Evolutionary conservation across 768 basidiomycete genomes (phyloP).

Genomic region (Phaffia australis): DNA sequence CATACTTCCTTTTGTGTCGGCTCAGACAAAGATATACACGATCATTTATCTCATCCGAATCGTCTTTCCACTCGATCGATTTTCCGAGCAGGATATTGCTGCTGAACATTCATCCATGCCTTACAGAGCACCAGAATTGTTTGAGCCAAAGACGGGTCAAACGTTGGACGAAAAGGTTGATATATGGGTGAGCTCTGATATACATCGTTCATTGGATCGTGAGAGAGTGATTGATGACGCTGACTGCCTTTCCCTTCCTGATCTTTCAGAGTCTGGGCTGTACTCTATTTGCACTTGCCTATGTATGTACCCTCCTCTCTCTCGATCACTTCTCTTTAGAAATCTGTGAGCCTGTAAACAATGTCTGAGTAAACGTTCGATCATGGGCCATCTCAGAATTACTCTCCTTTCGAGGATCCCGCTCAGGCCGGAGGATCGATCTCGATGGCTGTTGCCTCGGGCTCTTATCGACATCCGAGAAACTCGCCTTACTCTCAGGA

Average conservation of each 20-base stretch:
- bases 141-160: conserved; percentile 87
- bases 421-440: conserved; percentile 21
- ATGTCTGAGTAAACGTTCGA: not conserved
- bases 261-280: conserved; percentile 74
- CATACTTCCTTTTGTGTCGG: not conserved
- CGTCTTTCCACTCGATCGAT: not conserved
- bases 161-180: conserved; percentile 88
- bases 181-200: conserved; percentile 64
- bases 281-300: conserved; percentile 86
- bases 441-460: conserved; percentile 32
- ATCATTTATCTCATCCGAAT: not conserved
- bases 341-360: not conserved
- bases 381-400: not conserved
- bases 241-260: too few relatives aligned
- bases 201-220: not conserved
- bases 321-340: conserved; percentile 63
- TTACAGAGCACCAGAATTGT: conserved; percentile 91
- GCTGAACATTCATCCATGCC: conserved; percentile 99
- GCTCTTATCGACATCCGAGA: conserved; percentile 40
- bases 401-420: conserved; percentile 24
- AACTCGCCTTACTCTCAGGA: conserved; percentile 64
- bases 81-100: conserved; percentile 60
- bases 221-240: not conserved
- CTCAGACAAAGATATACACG: not conserved
- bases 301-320: conserved; percentile 56